A percentile compares a stretch with the other conserved stretches of the same genome.
These are phyloP conservation scores for Thuidium tamariscinum DNA, from an alignment of 225 moss, liverwort and hornwort species.

Conservation along the genomic window DNA sequence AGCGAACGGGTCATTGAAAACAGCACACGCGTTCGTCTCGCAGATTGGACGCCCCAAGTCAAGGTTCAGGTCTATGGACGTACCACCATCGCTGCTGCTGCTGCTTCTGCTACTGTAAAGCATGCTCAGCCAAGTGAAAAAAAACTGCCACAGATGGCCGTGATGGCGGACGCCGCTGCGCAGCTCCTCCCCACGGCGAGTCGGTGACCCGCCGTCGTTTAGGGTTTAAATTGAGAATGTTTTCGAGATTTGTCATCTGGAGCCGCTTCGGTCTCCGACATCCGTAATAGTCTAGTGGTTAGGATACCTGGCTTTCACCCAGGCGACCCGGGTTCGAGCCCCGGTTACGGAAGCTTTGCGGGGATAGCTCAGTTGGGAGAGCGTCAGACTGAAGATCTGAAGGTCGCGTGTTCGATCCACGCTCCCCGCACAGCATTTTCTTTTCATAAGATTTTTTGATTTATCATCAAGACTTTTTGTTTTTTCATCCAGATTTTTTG, in stretches of 20 bases:
- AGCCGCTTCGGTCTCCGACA: too few relatives aligned
- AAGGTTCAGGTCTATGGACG: background rate
- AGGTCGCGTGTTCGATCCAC: background rate
- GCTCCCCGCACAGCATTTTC: background rate
- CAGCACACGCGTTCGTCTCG: background rate
- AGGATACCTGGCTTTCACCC: background rate
- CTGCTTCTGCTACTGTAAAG: too few relatives aligned
- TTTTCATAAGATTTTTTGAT: too few relatives aligned
- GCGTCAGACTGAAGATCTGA: background rate
- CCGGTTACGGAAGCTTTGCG: background rate
- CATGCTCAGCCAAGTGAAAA: too few relatives aligned
- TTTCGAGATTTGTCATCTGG: too few relatives aligned
- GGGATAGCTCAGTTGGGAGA: slow-evolving; percentile 3
- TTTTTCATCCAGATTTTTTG: too few relatives aligned
- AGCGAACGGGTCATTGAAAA: background rate
- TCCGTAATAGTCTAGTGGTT: background rate
- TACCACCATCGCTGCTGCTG: background rate
- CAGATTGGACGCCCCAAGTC: background rate
- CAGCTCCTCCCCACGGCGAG: too few relatives aligned
- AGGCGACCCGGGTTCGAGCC: background rate
- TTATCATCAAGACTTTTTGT: too few relatives aligned
- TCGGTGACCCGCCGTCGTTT: too few relatives aligned
- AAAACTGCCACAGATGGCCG: too few relatives aligned
- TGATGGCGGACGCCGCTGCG: too few relatives aligned
- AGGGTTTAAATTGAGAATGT: too few relatives aligned